These are phyloP conservation scores for Yamadazyma triangularis DNA, from an alignment of 1,139 yeast species.

Conservation along the genomic window DNA sequence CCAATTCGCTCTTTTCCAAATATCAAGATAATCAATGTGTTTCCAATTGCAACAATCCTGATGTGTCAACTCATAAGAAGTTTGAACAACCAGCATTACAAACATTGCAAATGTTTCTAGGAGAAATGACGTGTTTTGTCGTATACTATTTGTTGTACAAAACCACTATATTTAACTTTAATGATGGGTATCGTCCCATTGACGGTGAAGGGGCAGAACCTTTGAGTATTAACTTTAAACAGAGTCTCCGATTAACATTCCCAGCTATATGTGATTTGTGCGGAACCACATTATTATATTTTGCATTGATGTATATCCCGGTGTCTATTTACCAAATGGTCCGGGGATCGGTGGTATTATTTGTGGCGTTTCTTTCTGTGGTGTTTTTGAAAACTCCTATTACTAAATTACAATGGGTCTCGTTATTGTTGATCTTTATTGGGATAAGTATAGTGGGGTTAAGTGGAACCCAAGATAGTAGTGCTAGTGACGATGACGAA, in stretches of 20 bases:
- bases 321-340: slow-evolving; percentile 88
- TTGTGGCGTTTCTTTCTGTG: slow-evolving; percentile 71
- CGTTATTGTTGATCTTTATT: slow-evolving; percentile 53
- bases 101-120: slow-evolving; percentile 77
- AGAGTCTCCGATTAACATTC: slow-evolving; percentile 36
- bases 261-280: slow-evolving; percentile 71
- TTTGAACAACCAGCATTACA: slow-evolving; percentile 81
- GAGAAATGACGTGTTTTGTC: slow-evolving; percentile 55
- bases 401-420: slow-evolving; percentile 63
- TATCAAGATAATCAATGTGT: slow-evolving; percentile 78
- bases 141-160: slow-evolving; percentile 34
- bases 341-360: slow-evolving; percentile 71
- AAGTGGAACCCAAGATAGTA: slow-evolving; percentile 44
- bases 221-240: slow-evolving; percentile 13
- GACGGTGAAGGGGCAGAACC: slow-evolving; percentile 11
- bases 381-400: slow-evolving; percentile 55
- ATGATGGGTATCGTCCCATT: slow-evolving; percentile 15
- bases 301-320: slow-evolving; percentile 73
- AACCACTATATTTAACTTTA: slow-evolving; percentile 5
- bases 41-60: slow-evolving; percentile 47
- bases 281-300: slow-evolving; percentile 71
- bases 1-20: slow-evolving; percentile 72
- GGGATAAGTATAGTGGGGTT: slow-evolving; percentile 75
- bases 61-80: slow-evolving; percentile 29
- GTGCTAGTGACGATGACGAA: slow-evolving; percentile 12